Evolutionary conservation across 1,284 basidiomycete genomes (phyloP), one percentile per base, ranked within the genome.

Genomic region (Apiotrichum brassicae): DNA sequence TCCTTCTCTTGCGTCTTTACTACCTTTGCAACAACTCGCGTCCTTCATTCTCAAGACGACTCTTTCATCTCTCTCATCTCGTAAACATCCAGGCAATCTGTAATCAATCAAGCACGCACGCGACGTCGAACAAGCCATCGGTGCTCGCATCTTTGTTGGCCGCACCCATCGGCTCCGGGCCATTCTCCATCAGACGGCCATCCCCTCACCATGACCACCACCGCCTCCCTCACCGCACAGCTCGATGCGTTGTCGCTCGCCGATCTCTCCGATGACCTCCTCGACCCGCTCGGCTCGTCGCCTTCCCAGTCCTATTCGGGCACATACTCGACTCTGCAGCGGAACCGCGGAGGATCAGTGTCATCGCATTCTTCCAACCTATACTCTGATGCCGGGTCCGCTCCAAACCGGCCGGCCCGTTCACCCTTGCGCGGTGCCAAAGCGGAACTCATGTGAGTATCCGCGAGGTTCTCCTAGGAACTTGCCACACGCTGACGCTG

Each of bases 291-390:
- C 3, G 25, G 7, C 18, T 7, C 18, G n/a, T 40, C 39, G 12
- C 25, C 40, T 12, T 18, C 40, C 12, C 26, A 28, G 6, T 42
- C 40, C 13, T n/a, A 34, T 18, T 16, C 33, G 3, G 33, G 33
- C 18, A 8, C 25, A 6, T 20, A 19, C 4, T 30, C 26, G 3
- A 32, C 26, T 24, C 4, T 3, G 5, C 18, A 20, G 9, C 38
- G 38, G 8, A 19, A 13, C 5, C 40, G 40, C 11, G 24, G 16
- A 32, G 33, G 25, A 11, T 43, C 41, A 28, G 24, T 34, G 19
- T 51, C 56, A 14, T 58, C 56, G 6, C 34, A 44, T 23, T 37
- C 53, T 5, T 46, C 53, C 5, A 20, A 24, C 13, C 24, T 46
- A 13, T 25, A 42, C 44, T 56, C 54, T 11, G 44, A 52, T n/a